Evolutionary conservation across 139 green algal species (phyloP).

Genomic region (Chlamydomonas applanata): DNA sequence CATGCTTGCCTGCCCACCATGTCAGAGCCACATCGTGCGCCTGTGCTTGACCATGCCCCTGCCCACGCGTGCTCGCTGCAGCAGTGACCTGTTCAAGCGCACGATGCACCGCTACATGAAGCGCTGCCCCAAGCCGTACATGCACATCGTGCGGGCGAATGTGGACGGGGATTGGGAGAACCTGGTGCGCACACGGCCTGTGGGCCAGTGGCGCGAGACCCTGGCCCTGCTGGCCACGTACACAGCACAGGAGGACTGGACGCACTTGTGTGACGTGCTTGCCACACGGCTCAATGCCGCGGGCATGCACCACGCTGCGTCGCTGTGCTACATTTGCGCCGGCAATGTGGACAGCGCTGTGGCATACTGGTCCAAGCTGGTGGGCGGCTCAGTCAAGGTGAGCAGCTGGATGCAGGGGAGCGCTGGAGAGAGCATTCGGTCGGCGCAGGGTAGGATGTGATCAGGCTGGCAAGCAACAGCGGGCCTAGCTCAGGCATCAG

Average conservation of each 20-base stretch:
- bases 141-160: slow-evolving; percentile 49
- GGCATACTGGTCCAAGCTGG: slow-evolving; percentile 56
- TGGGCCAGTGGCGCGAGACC: slow-evolving; percentile 89
- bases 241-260: slow-evolving; percentile 38
- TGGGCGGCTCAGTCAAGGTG: slow-evolving; percentile 14
- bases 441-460: too few species aligned
- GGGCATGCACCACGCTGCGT: slow-evolving; percentile 80
- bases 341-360: slow-evolving; percentile 88
- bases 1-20: too few species aligned
- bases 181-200: slow-evolving; percentile 77
- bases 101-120: slow-evolving; percentile 79
- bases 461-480: too few species aligned
- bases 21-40: too few species aligned
- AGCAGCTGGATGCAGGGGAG: too few species aligned
- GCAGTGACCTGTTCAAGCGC: slow-evolving; percentile 54
- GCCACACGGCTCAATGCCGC: slow-evolving; percentile 56
- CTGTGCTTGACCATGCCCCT: too few species aligned
- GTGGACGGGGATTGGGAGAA: slow-evolving; percentile 71
- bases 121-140: slow-evolving; percentile 73
- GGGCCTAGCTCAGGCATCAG: too few species aligned
- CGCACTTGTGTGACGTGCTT: slow-evolving; percentile 51
- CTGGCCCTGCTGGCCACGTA: slow-evolving; percentile 93
- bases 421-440: too few species aligned
- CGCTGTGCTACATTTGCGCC: slow-evolving; percentile 88
- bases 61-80: neutral